Base-by-base conservation (phyloP, 805 yeast species). In the Nakazawaea wyomingensis region DNA sequence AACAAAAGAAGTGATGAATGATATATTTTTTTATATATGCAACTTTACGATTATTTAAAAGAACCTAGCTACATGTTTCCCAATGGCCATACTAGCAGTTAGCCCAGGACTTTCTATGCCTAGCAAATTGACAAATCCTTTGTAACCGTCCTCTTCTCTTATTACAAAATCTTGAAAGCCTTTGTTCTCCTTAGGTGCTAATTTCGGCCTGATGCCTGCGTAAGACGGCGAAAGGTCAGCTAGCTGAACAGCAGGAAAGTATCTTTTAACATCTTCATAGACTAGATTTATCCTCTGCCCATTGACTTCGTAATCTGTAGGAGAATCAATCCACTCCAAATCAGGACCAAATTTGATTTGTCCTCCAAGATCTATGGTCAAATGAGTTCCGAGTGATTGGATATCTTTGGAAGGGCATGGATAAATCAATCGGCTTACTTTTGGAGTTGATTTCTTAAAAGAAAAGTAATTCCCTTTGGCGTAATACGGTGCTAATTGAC, bases 91-190 rank as follows among this genome's bases (percentile, higher is more conserved):
- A 3, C 89, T 68, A 0, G 93, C 64, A 2, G 97, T 89, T 45
- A 89, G 66, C 0, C 96, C 96, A 0, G 97, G 97, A 54, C 93
- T 83, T 57, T 89, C 97, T 11, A 89, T 88, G 1, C 91, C 95
- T 34, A 88, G 54, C 41, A 86, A 65, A 50, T 86, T 89, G 22
- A 88, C 73, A 54, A 87, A 89, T 1, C 96, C 96, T 2, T 81
- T 82, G 52, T 72, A 78, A 0, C 81, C 89, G 1, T 69, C 73
- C 50, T 85, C 93, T 53, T 83, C 77, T 41, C 76, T 61, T 26
- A 89, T 84, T 18, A 79, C 63, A 57, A 88, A 89, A 56, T 90
- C 96, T 34, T 78, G 78, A 60, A 85, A 85, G 32, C 57, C 59
- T 19, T 60, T 56, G 8, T 57, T 59, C 4, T 64, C 71, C 3